Conservation (phyloP, 371 early-diverging fungal genomes). For the Mucor lusitanicus region DNA sequence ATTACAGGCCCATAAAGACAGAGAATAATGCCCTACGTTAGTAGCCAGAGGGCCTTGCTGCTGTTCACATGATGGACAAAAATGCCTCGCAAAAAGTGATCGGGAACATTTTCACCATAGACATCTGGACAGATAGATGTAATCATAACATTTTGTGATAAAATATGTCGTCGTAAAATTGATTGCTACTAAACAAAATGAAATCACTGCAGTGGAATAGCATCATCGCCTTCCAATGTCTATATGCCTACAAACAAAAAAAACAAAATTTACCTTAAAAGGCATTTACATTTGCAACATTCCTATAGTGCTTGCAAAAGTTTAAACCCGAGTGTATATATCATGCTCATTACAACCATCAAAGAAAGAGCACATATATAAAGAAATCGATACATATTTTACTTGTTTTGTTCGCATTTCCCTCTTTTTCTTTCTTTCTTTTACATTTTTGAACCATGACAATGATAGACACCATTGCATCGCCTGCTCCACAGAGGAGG, state of each 20-base stretch:
- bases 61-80: background rate
- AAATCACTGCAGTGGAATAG: background rate
- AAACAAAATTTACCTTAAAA: background rate
- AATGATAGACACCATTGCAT: conserved; percentile 32
- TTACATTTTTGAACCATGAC: conserved; percentile 12
- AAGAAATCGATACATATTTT: conserved; percentile 7
- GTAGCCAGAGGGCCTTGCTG: background rate
- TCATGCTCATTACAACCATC: conserved; percentile 15
- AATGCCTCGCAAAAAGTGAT: background rate
- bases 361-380: background rate
- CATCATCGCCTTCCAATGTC: background rate
- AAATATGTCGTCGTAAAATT: background rate
- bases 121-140: background rate
- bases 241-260: background rate
- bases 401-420: conserved; percentile 6
- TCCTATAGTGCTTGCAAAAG: background rate
- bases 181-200: background rate
- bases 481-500: conserved; percentile 47
- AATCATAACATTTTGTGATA: background rate
- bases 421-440: conserved; percentile 5
- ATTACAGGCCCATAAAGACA: too few relatives aligned
- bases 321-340: conserved; percentile 11
- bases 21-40: background rate
- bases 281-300: conserved; percentile 7
- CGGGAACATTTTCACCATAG: background rate